A percentile compares a stretch with the other conserved stretches of the same genome.
Conservation (phyloP, 2,329 filamentous ascomycete species). For the Claviceps fusiformis region DNA sequence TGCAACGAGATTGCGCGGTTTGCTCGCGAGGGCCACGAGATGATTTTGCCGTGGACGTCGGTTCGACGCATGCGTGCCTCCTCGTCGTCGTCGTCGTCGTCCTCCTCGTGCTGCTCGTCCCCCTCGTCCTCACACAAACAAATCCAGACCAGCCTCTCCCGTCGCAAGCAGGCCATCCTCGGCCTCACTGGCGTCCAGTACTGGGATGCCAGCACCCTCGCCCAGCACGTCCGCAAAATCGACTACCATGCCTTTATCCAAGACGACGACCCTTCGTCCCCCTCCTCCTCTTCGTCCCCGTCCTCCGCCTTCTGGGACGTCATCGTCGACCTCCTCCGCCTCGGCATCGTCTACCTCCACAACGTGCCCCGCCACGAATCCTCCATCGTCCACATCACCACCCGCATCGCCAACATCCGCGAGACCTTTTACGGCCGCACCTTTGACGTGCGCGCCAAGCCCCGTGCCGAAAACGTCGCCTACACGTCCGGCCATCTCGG, state of each 20-base stretch:
- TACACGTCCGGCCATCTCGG: constrained; percentile 73
- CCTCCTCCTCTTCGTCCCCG: constrained; percentile 12
- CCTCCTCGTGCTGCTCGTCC: background rate
- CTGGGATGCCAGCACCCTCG: constrained; percentile 28
- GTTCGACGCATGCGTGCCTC: constrained; percentile 15
- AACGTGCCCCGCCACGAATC: constrained; percentile 56
- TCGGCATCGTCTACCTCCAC: constrained; percentile 66
- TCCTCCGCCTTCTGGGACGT: constrained; percentile 41
- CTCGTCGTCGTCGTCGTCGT: background rate
- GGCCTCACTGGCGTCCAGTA: constrained; percentile 20
- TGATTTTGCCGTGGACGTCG: constrained; percentile 20
- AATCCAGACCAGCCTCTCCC: constrained; percentile 8
- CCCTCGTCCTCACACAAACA: constrained; percentile 8
- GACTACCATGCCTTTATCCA: constrained; percentile 61
- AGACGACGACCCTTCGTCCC: background rate
- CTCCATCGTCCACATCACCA: constrained; percentile 54
- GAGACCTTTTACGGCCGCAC: constrained; percentile 85
- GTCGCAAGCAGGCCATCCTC: constrained; percentile 15
- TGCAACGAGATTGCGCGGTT: constrained; percentile 26
- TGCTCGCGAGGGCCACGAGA: constrained; percentile 17
- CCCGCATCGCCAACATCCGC: constrained; percentile 62
- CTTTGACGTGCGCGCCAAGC: constrained; percentile 77
- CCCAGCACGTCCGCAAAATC: constrained; percentile 39
- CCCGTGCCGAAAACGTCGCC: constrained; percentile 78
- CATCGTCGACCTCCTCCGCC: constrained; percentile 46